Evolutionary conservation across 768 basidiomycete genomes (phyloP), one percentile per base, ranked within the genome.

Genomic region (Mycena venus): DNA sequence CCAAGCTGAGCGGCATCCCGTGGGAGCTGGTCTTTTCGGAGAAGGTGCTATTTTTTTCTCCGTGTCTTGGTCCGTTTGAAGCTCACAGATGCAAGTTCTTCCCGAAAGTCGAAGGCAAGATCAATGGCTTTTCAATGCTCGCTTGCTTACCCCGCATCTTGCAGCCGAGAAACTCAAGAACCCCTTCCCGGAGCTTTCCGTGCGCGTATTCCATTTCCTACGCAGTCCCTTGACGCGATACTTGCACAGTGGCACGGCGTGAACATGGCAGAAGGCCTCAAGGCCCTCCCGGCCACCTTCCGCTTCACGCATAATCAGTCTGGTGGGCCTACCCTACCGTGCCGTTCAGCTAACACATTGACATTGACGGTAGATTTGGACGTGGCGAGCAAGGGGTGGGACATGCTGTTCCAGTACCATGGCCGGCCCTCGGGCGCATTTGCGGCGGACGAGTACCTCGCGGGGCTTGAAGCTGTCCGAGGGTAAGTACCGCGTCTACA

Each of bases 181-280:
- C 71, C 89, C 89, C 0, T 89, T 90, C 80, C 75, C 75, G 2
- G 82, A 84, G 36, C 83, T 87, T 11, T 84, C 84, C 0, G 75
- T 86, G 67, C 82, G 84, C 17, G 15, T 12, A 9, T 32, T 38
- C 6, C 21, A 3, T 34, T 15, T 38, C 34, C 81, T 82, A 47
- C 12, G 59, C 38, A n/a, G 31, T 40, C 3, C 29, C 19, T 32
- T 19, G 3, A 11, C n/a, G 15, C 62, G 25, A 42, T 32, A 75
- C 9, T 72, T 32, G 19, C 29, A 7, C 76, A 88, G 82, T 91
- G 89, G 90, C 90, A 90, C 75, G 90, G 88, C 25, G 90, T 91
- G 69, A 91, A 90, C 76, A 84, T 91, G 84, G 89, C 89, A 2
- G 90, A 90, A 78, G 89, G 89, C 2, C 82, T 90, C 49, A 91